A percentile compares a stretch with the other conserved stretches of the same genome.
Evolutionary conservation across 1,284 basidiomycete genomes (phyloP).

Genomic region (Ustilago shanxiensis): DNA sequence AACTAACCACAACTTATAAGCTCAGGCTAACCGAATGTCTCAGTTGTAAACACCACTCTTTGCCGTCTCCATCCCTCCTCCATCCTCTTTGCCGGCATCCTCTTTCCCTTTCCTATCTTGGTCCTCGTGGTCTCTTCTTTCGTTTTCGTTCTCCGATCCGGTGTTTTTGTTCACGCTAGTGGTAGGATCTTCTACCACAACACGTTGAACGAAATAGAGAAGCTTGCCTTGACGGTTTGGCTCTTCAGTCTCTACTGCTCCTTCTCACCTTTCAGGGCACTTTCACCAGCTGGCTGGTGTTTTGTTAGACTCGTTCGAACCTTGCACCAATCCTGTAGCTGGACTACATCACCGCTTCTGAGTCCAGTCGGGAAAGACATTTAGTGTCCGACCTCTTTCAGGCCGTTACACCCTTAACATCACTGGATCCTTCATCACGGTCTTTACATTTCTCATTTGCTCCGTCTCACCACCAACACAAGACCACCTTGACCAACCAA

Average conservation of each 20-base stretch:
- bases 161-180: background rate
- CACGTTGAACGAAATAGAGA: background rate
- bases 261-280: background rate
- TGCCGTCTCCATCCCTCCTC: background rate
- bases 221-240: slow-evolving; percentile 1
- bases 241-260: background rate
- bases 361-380: background rate
- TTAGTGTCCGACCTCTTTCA: background rate
- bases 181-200: background rate
- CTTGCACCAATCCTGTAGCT: background rate
- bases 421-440: background rate
- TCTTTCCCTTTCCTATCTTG: background rate
- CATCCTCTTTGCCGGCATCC: background rate
- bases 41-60: slow-evolving; percentile 12
- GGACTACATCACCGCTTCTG: background rate
- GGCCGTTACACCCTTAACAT: too few relatives aligned
- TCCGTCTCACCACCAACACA: background rate
- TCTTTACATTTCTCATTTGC: background rate
- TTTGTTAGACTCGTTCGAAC: background rate
- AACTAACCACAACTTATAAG: background rate
- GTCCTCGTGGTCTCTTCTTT: background rate
- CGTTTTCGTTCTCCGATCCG: background rate
- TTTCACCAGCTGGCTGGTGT: background rate
- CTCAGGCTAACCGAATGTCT: slow-evolving; percentile 4
- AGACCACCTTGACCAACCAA: background rate